These are phyloP conservation scores for Neoboletus subvelutipes DNA, from an alignment of 768 basidiomycete species.

Conservation along the genomic window DNA sequence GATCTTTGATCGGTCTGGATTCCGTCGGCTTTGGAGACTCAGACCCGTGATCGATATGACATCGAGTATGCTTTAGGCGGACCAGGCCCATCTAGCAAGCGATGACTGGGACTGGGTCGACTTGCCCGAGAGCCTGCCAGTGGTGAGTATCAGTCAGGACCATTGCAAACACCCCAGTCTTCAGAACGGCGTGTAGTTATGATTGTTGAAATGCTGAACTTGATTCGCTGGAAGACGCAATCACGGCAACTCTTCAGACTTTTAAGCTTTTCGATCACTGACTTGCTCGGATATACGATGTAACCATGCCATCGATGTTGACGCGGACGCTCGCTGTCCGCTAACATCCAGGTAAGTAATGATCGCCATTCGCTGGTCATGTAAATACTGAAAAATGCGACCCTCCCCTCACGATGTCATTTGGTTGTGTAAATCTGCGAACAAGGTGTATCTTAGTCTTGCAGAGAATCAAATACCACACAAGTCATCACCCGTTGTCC, in stretches of 20 bases:
- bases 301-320: neutral
- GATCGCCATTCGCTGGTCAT: neutral
- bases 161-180: no score
- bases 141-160: neutral
- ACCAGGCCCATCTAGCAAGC: neutral
- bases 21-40: neutral
- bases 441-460: neutral
- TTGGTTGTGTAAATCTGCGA: neutral
- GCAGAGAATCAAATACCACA: conserved; percentile 1
- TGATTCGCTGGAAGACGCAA: neutral
- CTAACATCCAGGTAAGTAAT: conserved; percentile 5
- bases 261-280: conserved; percentile 23
- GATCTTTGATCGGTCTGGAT: conserved; percentile 5
- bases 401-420: neutral
- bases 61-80: neutral
- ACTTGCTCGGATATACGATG: conserved; percentile 1
- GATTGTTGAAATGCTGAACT: neutral
- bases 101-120: neutral
- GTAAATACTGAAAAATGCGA: neutral
- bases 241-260: conserved; percentile 13
- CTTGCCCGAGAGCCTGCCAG: neutral
- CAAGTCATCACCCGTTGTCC: conserved; percentile 11
- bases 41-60: neutral
- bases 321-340: neutral
- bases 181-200: neutral